Evolutionary conservation across 1,284 basidiomycete species (phyloP).

Genomic region (Cutaneotrichosporon sp.): DNA sequence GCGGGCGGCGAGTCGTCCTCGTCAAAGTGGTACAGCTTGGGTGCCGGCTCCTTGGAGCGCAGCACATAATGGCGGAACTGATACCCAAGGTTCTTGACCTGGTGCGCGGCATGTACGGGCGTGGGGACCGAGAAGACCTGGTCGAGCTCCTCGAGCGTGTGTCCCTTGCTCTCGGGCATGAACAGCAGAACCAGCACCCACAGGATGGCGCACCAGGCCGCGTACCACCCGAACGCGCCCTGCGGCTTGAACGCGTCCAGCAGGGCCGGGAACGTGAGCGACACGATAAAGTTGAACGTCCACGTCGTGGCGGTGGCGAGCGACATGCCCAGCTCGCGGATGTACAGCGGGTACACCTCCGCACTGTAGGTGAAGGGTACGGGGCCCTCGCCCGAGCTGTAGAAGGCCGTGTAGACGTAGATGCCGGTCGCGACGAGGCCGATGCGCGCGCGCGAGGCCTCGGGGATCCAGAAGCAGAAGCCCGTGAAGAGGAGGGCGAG

Average conservation of each 20-base stretch:
- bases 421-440: conserved; percentile 49
- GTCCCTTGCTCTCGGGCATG: conserved; percentile 71
- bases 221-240: conserved; percentile 34
- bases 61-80: conserved; percentile 40
- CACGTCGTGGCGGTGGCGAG: conserved; percentile 46
- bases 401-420: conserved; percentile 24
- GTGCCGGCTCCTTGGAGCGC: conserved; percentile 14
- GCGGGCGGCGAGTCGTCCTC: background rate
- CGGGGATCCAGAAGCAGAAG: conserved; percentile 39
- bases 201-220: conserved; percentile 30
- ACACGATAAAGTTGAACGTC: conserved; percentile 55
- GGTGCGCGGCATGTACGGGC: conserved; percentile 64
- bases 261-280: conserved; percentile 70
- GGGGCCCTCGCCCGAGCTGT: conserved; percentile 65
- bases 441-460: conserved; percentile 18
- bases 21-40: conserved; percentile 14
- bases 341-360: conserved; percentile 56
- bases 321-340: conserved; percentile 58
- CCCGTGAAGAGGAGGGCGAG: conserved; percentile 51
- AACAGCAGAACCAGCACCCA: conserved; percentile 47
- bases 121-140: conserved; percentile 59
- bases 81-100: conserved; percentile 14
- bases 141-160: conserved; percentile 73
- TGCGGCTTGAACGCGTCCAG: conserved; percentile 46
- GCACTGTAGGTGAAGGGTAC: conserved; percentile 62